These are phyloP conservation scores for Capsicum chinense DNA, from an alignment of 257 asterid species.

Conservation along the genomic window DNA sequence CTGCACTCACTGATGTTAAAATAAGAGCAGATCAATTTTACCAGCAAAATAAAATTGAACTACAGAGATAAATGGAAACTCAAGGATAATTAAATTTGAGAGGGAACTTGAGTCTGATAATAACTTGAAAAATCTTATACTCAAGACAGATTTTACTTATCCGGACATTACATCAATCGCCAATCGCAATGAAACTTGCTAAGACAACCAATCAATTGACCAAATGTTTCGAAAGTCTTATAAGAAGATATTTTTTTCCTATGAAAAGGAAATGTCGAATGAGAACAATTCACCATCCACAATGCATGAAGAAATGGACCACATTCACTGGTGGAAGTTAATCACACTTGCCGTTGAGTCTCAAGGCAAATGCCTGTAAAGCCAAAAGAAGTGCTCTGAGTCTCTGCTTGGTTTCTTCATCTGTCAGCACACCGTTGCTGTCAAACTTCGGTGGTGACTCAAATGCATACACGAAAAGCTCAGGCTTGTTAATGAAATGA, in stretches of 20 bases:
- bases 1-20: too few relatives aligned
- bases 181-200: neutral
- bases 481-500: constrained; percentile 91
- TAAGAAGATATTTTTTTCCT: neutral
- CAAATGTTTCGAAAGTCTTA: neutral
- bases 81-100: neutral
- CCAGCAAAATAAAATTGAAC: neutral
- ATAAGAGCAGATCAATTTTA: too few relatives aligned
- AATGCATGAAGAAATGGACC: neutral
- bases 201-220: neutral
- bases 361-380: constrained; percentile 58
- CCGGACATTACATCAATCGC: neutral
- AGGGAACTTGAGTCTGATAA: neutral
- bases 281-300: neutral
- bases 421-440: constrained; percentile 63
- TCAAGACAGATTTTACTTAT: neutral
- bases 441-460: constrained; percentile 73
- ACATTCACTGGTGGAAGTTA: constrained; percentile 16
- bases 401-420: constrained; percentile 57
- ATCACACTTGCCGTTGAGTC: constrained; percentile 55
- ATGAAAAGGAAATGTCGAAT: neutral
- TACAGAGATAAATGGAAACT: neutral
- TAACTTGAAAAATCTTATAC: neutral
- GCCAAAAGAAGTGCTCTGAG: constrained; percentile 61
- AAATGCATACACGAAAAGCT: constrained; percentile 64